These are phyloP conservation scores for Monosporascus sp. DNA, from an alignment of 2,329 filamentous ascomycete genomes.

Conservation along the genomic window DNA sequence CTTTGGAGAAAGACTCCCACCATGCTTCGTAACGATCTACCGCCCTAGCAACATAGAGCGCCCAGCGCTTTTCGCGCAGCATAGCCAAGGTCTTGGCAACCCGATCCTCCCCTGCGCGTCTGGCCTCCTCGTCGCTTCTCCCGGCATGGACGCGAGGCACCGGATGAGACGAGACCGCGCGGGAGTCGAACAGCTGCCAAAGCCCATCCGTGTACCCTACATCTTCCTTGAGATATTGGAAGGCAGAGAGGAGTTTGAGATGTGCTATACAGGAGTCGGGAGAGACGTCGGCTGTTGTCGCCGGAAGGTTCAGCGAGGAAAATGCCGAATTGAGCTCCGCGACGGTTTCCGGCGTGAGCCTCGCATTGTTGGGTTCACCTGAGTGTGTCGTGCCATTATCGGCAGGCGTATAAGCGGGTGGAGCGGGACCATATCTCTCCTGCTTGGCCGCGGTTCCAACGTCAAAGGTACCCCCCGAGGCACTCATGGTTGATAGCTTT, in stretches of 20 bases:
- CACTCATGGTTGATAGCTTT: neutral
- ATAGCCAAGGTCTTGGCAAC: conserved; percentile 41
- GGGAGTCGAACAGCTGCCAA: conserved; percentile 55
- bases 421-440: neutral
- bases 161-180: conserved; percentile 22
- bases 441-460: neutral
- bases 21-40: conserved; percentile 63
- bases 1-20: conserved; percentile 43
- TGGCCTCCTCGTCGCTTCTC: too few species aligned
- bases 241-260: conserved; percentile 64
- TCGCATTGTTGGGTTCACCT: neutral
- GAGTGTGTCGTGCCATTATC: neutral
- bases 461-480: neutral
- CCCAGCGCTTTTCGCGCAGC: conserved; percentile 69
- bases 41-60: conserved; percentile 61
- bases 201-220: conserved; percentile 62
- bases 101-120: conserved; percentile 22
- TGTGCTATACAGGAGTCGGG: conserved; percentile 63
- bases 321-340: conserved; percentile 28
- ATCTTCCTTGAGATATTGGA: conserved; percentile 62
- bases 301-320: conserved; percentile 30
- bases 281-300: conserved; percentile 30
- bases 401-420: conserved; percentile 1
- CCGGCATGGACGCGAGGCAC: neutral
- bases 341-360: conserved; percentile 8